phyloP scores from a whole-genome alignment of 495 filamentous ascomycete genomes.

The Penicillium flavigenum region DNA sequence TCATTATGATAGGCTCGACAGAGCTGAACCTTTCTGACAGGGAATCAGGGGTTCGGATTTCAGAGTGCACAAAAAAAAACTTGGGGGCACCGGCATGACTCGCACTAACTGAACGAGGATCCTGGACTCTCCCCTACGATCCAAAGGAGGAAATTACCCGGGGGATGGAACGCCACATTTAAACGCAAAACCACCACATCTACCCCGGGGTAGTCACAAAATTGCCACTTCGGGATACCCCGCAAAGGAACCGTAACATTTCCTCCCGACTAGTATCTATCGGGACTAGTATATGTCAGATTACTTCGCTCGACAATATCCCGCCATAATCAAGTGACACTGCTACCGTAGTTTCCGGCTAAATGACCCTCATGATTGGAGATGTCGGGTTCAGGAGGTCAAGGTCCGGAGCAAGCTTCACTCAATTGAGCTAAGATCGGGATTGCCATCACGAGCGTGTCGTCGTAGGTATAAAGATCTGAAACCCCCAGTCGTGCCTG shows the following conservation, averaged over 20 bases:
- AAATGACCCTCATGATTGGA: slow-evolving; percentile 12
- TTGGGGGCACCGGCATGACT: slow-evolving; percentile 8
- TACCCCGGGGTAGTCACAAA: not conserved
- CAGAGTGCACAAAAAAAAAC: slow-evolving; percentile 5
- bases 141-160: slow-evolving; percentile 22
- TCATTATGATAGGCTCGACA: slow-evolving; percentile 19
- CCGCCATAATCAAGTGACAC: slow-evolving; percentile 27
- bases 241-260: slow-evolving; percentile 25
- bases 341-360: slow-evolving; percentile 24
- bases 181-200: slow-evolving; percentile 11
- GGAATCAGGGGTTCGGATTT: slow-evolving; percentile 10
- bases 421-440: slow-evolving; percentile 28
- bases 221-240: slow-evolving; percentile 15
- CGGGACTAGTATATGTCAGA: no score
- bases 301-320: slow-evolving; percentile 19
- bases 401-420: slow-evolving; percentile 34
- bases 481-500: slow-evolving; percentile 30
- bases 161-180: slow-evolving; percentile 22
- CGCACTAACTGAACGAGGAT: slow-evolving; percentile 11
- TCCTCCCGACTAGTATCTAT: slow-evolving; percentile 8
- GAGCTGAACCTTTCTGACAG: slow-evolving; percentile 11
- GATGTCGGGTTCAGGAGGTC: slow-evolving; percentile 26
- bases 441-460: slow-evolving; percentile 21
- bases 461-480: slow-evolving; percentile 34
- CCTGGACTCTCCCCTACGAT: slow-evolving; percentile 4